A percentile compares a stretch with the other conserved stretches of the same genome.
These are phyloP conservation scores for Candida anglica DNA, from an alignment of 805 yeast species.

Conservation along the genomic window DNA sequence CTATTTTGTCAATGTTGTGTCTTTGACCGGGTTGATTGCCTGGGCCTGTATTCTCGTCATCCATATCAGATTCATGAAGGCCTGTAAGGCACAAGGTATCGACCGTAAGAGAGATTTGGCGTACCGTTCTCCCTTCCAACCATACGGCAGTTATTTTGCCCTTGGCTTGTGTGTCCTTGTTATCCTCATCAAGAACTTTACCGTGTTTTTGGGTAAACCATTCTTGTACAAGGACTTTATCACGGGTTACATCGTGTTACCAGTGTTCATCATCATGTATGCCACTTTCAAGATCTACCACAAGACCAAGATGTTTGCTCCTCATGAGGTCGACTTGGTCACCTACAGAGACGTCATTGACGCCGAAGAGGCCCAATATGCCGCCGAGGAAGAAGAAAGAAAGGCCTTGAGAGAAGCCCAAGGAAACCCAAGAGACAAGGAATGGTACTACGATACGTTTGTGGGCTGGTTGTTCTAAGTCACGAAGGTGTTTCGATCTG, in stretches of 20 bases:
- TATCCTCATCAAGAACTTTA: conserved; percentile 64
- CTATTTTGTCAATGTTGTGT: conserved; percentile 72
- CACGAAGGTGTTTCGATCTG: no score
- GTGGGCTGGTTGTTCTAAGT: conserved; percentile 46
- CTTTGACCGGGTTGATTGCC: conserved; percentile 70
- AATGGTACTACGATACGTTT: conserved; percentile 47
- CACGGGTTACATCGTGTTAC: conserved; percentile 75
- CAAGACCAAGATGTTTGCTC: conserved; percentile 45
- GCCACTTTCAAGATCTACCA: conserved; percentile 57
- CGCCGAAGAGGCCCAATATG: conserved; percentile 44
- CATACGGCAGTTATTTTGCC: conserved; percentile 62
- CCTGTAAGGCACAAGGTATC: conserved; percentile 64
- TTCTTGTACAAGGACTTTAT: conserved; percentile 66
- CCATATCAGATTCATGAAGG: conserved; percentile 61
- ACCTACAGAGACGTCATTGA: conserved; percentile 56
- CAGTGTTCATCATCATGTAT: conserved; percentile 52
- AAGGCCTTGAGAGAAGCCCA: conserved; percentile 37
- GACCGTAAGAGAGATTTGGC: conserved; percentile 48
- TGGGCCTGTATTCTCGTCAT: conserved; percentile 72
- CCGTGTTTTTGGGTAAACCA: conserved; percentile 56
- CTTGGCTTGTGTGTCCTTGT: conserved; percentile 50
- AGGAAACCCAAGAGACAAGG: conserved; percentile 37
- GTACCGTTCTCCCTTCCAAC: conserved; percentile 65
- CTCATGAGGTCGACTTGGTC: conserved; percentile 58
- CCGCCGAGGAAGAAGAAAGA: conserved; percentile 28